Base-by-base conservation (phyloP, 129 eudicot species). In the Saposhnikovia divaricata region DNA sequence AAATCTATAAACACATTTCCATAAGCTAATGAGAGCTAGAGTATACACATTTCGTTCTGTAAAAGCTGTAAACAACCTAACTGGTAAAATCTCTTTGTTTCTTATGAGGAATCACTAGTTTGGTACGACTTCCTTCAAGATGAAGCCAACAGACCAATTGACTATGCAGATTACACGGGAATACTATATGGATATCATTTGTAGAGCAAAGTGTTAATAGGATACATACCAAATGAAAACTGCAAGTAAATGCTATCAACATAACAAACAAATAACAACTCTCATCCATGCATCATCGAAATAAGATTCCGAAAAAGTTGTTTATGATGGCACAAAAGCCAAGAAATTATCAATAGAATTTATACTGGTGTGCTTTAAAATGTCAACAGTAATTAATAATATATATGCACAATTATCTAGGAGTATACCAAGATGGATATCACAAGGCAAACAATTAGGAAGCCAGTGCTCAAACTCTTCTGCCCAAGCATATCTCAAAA, bases 391-490 rank as follows among this genome's bases (percentile, higher is more conserved):
- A 77, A 50, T 28, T 5, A 77, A 77, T 40, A 82, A 78, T 16
- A 74, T 9, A 74, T 12, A 42, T 40, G 71, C 31, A 50, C 76
- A 48, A 39, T 61, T 25, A 61, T 45, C 46, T 31, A 44, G 83
- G 59, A 51, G 23, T 5, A 18, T 92, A 92, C 99, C 99, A 77
- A 96, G 89, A 82, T 96, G 99, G 78, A 96, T 89, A 83, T 96
- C 99, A 76, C 91, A 84, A 66, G 99, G 99, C 85, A 90, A 82
- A 87, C 94, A 92, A 79, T 79, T 83, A 37, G 99, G 98, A 85
- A 96, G 96, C 99, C 99, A 96, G 23, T 83, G 97, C 86, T 96
- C 99, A 85, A 96, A 84, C 75, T 96, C 99, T 85, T 96, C 98
- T 19, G 99, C 98, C 99, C 99, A 96, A 57, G 96, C 81, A 84